Conservation (phyloP, 305 asterid species). For the Andrographis paniculata region DNA sequence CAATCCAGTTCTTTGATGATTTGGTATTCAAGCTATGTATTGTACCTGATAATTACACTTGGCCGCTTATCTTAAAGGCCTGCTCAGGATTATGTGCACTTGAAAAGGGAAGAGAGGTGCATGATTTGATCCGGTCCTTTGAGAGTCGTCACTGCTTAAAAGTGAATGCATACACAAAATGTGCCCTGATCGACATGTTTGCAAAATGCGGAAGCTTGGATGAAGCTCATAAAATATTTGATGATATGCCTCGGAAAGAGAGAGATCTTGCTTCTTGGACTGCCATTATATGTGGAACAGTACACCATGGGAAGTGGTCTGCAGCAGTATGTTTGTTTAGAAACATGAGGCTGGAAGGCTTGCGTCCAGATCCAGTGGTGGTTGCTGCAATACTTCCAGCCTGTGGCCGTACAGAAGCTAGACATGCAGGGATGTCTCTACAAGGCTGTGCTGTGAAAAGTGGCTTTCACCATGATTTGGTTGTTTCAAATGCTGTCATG, state of each 20-base stretch:
- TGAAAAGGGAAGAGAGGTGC: constrained; percentile 27
- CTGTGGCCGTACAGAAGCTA: constrained; percentile 24
- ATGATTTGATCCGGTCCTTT: constrained; percentile 13
- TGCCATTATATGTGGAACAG: constrained; percentile 24
- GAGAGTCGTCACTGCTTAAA: constrained; percentile 11
- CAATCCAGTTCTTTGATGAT: constrained; percentile 22
- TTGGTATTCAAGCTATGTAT: constrained; percentile 13
- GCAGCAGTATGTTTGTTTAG: constrained; percentile 21
- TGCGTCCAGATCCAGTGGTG: constrained; percentile 22
- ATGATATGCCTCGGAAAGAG: constrained; percentile 25
- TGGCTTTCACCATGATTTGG: constrained; percentile 22
- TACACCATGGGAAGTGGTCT: constrained; percentile 21
- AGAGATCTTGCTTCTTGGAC: constrained; percentile 34
- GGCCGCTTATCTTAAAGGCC: constrained; percentile 28
- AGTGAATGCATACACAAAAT: constrained; percentile 27
- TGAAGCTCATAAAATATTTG: constrained; percentile 26
- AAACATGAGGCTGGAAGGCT: constrained; percentile 22
- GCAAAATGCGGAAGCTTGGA: constrained; percentile 35
- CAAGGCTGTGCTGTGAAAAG: constrained; percentile 30
- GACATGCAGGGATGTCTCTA: constrained; percentile 20
- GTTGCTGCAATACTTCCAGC: constrained; percentile 27
- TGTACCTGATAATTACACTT: constrained; percentile 28
- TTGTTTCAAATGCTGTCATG: constrained; percentile 29
- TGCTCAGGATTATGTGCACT: constrained; percentile 22
- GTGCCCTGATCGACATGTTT: constrained; percentile 32